Conservation (phyloP, 208 protist genomes). For the Acanthamoeba pearcei region DNA sequence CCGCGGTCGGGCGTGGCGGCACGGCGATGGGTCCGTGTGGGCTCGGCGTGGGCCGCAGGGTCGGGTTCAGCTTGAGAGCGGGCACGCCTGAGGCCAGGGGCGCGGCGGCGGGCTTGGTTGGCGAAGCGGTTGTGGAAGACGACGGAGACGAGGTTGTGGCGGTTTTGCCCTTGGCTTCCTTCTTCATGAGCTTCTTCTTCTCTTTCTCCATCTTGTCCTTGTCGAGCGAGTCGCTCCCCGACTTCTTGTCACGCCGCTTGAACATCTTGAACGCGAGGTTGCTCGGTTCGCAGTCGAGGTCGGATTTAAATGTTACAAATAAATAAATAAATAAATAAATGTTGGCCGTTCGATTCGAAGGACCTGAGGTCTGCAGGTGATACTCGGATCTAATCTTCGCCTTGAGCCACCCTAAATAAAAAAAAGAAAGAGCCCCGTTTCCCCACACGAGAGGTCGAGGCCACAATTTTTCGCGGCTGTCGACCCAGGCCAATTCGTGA, state of each 20-base stretch:
- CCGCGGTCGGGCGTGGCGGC: not conserved
- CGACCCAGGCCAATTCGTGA: not conserved
- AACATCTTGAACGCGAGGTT: not conserved
- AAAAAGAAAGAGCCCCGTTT: not conserved
- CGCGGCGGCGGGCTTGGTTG: not conserved
- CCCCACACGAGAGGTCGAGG: not conserved
- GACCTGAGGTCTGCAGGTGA: too few species aligned
- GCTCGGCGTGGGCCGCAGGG: not conserved
- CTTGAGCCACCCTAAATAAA: too few species aligned
- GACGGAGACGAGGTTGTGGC: not conserved
- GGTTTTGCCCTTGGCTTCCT: not conserved
- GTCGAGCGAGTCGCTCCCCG: slow-evolving; percentile 11
- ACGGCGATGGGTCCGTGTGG: slow-evolving; percentile 13
- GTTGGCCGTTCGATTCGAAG: too few species aligned
- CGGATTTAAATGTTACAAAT: not conserved
- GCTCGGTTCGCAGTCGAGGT: too few species aligned
- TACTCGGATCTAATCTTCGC: too few species aligned
- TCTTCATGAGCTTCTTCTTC: not conserved
- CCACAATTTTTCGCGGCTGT: not conserved
- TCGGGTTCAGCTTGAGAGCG: not conserved
- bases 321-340: not conserved
- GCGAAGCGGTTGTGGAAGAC: not conserved
- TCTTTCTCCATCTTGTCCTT: not conserved
- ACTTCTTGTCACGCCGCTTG: slow-evolving; percentile 3
- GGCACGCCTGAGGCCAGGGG: not conserved